Conservation (phyloP, 495 filamentous ascomycete species). For the Daldinia caldariorum region DNA sequence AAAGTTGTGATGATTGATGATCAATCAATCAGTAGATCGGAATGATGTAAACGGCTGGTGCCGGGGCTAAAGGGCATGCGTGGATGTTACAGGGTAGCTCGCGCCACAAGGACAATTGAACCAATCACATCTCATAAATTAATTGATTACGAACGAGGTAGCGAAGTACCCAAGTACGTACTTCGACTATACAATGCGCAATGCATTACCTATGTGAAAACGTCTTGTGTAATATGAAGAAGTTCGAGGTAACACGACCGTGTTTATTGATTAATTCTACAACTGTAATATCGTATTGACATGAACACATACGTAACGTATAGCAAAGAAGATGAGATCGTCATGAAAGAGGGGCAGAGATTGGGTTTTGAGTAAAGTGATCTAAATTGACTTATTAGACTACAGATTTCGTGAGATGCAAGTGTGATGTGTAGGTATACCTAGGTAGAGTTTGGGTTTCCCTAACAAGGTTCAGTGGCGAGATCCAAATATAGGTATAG, state of each 20-base stretch:
- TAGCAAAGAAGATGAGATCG: neutral
- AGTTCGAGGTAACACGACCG: neutral
- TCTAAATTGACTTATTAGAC: neutral
- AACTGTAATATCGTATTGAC: neutral
- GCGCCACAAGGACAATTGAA: conserved; percentile 9
- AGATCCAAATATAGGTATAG: neutral
- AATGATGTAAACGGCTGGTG: conserved; percentile 39
- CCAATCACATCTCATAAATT: neutral
- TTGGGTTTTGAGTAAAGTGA: neutral
- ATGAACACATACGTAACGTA: neutral
- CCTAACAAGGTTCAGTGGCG: neutral
- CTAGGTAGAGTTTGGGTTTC: too few relatives aligned
- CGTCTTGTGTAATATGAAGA: too few relatives aligned
- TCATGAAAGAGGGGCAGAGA: neutral
- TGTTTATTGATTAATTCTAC: neutral
- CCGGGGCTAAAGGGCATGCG: conserved; percentile 18
- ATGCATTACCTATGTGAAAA: neutral
- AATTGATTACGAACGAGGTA: conserved; percentile 7
- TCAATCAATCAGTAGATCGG: conserved; percentile 24
- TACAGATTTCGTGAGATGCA: neutral
- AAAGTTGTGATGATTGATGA: conserved; percentile 28
- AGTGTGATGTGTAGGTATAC: too few relatives aligned
- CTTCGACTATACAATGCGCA: neutral
- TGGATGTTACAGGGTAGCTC: conserved; percentile 35
- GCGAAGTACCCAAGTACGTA: conserved; percentile 6